phyloP scores from a whole-genome alignment of 139 green algal genomes.

The Asterochloris erici region DNA sequence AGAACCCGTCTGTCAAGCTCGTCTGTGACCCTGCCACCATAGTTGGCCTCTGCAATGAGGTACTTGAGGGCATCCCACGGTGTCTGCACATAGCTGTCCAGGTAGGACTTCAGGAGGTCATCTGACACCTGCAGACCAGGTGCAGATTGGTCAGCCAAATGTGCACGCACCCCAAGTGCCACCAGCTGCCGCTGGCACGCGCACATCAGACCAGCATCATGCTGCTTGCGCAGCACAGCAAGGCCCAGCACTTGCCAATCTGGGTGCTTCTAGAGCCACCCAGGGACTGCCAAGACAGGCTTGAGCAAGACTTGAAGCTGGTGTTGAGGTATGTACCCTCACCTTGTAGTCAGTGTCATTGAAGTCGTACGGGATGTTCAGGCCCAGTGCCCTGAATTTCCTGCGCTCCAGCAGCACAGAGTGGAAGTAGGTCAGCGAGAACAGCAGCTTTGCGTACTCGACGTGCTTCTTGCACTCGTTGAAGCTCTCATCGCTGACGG shows the following conservation, averaged over 20 bases:
- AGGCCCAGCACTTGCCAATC: too few relatives aligned
- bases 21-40: slow-evolving; percentile 74
- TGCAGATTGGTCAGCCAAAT: neutral
- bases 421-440: slow-evolving; percentile 87
- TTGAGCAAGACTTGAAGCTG: neutral
- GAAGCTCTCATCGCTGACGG: slow-evolving; percentile 64
- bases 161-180: too few relatives aligned
- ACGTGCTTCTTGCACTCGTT: slow-evolving; percentile 49
- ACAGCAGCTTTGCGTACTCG: slow-evolving; percentile 88
- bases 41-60: slow-evolving; percentile 82
- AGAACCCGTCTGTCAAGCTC: slow-evolving; percentile 71
- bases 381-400: slow-evolving; percentile 84
- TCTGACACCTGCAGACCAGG: slow-evolving; percentile 51
- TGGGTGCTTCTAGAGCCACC: too few relatives aligned
- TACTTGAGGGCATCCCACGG: slow-evolving; percentile 67
- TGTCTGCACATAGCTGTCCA: slow-evolving; percentile 70
- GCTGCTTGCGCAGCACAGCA: too few relatives aligned
- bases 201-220: too few relatives aligned
- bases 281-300: too few relatives aligned
- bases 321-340: neutral
- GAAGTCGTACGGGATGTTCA: slow-evolving; percentile 93
- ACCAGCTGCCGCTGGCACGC: too few relatives aligned
- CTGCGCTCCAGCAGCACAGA: slow-evolving; percentile 77
- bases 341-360: slow-evolving; percentile 85
- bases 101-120: slow-evolving; percentile 78